These are phyloP conservation scores for Diaporthe citrichinensis DNA, from an alignment of 2,329 filamentous ascomycete genomes.

Conservation along the genomic window DNA sequence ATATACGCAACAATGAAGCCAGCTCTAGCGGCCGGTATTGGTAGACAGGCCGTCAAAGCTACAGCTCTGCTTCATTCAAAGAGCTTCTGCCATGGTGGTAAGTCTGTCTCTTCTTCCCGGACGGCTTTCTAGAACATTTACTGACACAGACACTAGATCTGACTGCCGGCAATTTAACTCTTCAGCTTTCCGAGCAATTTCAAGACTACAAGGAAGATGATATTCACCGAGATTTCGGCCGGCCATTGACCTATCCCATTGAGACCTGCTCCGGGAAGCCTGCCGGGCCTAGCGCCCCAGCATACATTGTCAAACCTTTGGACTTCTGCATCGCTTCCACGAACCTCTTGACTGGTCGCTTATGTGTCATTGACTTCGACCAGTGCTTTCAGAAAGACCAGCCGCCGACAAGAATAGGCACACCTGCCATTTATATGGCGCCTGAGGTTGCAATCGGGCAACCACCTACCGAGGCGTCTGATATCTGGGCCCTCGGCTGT, in stretches of 20 bases:
- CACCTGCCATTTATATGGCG: slow-evolving; percentile 42
- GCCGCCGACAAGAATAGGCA: slow-evolving; percentile 34
- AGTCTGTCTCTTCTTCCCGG: slow-evolving; percentile 19
- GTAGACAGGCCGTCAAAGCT: slow-evolving; percentile 41
- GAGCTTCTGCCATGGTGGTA: slow-evolving; percentile 45
- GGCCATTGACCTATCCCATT: slow-evolving; percentile 32
- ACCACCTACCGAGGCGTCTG: slow-evolving; percentile 41
- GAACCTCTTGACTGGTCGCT: slow-evolving; percentile 41
- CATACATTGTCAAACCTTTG: slow-evolving; percentile 43
- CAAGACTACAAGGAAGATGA: slow-evolving; percentile 38
- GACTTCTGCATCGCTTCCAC: slow-evolving; percentile 41
- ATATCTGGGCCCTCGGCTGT: slow-evolving; percentile 45
- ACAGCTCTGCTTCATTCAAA: slow-evolving; percentile 43
- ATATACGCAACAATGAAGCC: slow-evolving; percentile 42
- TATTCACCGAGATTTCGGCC: slow-evolving; percentile 34
- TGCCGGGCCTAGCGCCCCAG: slow-evolving; percentile 42
- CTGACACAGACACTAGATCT: slow-evolving; percentile 38
- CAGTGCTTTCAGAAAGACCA: slow-evolving; percentile 41
- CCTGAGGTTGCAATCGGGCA: slow-evolving; percentile 44
- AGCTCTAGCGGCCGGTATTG: slow-evolving; percentile 33
- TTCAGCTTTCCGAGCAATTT: slow-evolving; percentile 40
- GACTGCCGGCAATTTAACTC: slow-evolving; percentile 43
- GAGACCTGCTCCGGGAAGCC: slow-evolving; percentile 37
- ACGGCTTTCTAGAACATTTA: background rate
- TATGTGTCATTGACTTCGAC: slow-evolving; percentile 46